phyloP scores from a whole-genome alignment of 257 asterid genomes.

The Ocimum tenuiflorum region DNA sequence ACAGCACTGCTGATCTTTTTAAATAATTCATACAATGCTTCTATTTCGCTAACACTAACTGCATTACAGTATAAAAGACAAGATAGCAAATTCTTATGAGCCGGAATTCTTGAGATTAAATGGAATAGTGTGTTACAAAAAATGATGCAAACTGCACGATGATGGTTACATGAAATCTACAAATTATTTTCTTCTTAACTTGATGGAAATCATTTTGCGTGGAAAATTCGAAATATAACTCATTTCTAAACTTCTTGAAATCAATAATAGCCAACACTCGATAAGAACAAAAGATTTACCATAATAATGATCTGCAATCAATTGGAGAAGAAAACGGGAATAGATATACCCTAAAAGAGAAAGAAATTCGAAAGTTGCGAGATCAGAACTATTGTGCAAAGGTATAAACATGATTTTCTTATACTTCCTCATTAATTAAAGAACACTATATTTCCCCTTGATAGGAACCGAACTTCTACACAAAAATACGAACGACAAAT shows the following conservation, averaged over 20 bases:
- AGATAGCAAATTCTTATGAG: slow-evolving; percentile 15
- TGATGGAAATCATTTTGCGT: background rate
- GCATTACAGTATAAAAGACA: slow-evolving; percentile 27
- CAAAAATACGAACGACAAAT: too few relatives aligned
- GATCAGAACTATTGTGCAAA: background rate
- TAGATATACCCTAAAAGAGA: background rate
- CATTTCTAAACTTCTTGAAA: background rate
- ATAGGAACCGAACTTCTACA: too few relatives aligned
- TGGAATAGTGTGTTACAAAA: background rate
- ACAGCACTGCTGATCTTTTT: slow-evolving; percentile 82
- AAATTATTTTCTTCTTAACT: background rate
- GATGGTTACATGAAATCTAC: slow-evolving; percentile 1
- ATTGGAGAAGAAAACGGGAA: background rate
- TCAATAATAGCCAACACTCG: background rate
- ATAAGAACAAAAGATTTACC: background rate
- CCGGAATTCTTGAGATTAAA: background rate
- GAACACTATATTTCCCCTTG: background rate
- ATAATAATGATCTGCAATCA: background rate
- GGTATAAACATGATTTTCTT: background rate
- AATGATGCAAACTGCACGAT: background rate
- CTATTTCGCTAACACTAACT: slow-evolving; percentile 83
- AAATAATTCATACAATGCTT: slow-evolving; percentile 73
- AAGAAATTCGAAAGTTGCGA: background rate
- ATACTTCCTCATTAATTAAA: background rate
- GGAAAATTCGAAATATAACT: background rate